Evolutionary conservation across 352 stramenopile genomes (phyloP), one percentile per base, ranked within the genome.

Genomic region (Globisporangium orthogonon): DNA sequence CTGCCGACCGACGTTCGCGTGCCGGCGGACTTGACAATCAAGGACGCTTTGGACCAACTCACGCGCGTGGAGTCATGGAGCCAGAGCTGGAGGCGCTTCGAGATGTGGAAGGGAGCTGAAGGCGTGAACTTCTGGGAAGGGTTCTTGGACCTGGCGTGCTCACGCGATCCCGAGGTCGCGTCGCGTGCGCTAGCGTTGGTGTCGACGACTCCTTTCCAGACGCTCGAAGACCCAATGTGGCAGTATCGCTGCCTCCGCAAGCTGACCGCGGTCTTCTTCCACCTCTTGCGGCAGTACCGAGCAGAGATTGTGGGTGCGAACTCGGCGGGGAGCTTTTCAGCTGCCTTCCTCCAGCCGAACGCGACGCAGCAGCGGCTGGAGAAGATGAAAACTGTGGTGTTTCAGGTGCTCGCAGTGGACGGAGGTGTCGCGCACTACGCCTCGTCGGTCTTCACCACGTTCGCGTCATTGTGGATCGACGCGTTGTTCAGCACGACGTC

Each of bases 221-320:
- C 75, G 35, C 66, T 94, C 0, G 82, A 94, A 56, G 73, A 92
- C 53, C 79, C 84, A 0, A 46, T 64, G 10, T 90, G 84, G 78
- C 84, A 92, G 48, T 90, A 89, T 52, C 76, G 71, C 9, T 90
- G 78, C 44, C 40, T 92, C 17, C 70, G 71, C 23, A 88, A 89
- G 41, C 60, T 91, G 17, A 72, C 66, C 4, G 52, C 41, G 1
- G 67, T 76, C 2, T 94, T 81, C 60, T 89, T 88, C 54, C 70
- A 69, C n/a, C 46, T 76, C 3, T 48, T 94, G 17, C 64, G 62
- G 0, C 74, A 80, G 17, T 86, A 85, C 55, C 72, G 78, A 35
- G 40, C 61, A 14, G 60, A 74, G 9, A 43, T 85, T 11, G 73
- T 87, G 29, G 49, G 50, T 33, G 17, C n/a, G 29, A 60, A 28